Conservation (phyloP, 257 asterid species). For the Forsythia suspensa region DNA sequence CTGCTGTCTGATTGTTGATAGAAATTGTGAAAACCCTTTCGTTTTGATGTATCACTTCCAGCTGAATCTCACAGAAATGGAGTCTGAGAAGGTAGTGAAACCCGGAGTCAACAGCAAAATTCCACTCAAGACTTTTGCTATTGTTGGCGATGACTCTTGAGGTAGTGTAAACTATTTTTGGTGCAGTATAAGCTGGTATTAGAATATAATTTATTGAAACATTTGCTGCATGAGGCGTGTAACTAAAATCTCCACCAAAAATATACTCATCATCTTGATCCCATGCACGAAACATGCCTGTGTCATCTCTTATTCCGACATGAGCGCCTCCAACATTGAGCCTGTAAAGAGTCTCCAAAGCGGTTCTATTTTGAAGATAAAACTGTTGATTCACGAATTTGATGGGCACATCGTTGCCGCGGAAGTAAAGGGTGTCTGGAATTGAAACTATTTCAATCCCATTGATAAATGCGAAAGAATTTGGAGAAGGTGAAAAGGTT, state of each 20-base stretch:
- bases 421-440: slow-evolving; percentile 41
- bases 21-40: slow-evolving; percentile 30
- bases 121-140: slow-evolving; percentile 37
- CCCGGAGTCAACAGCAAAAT: slow-evolving; percentile 49
- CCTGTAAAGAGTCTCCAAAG: slow-evolving; percentile 49
- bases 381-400: not conserved
- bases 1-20: slow-evolving; percentile 28
- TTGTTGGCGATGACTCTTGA: slow-evolving; percentile 18
- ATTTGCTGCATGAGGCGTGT: not conserved
- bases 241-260: not conserved
- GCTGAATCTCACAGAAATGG: slow-evolving; percentile 52
- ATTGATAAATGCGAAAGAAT: slow-evolving; percentile 53
- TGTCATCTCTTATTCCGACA: slow-evolving; percentile 18
- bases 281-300: slow-evolving; percentile 71
- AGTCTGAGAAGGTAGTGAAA: slow-evolving; percentile 45
- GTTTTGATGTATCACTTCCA: not conserved
- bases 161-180: slow-evolving; percentile 37
- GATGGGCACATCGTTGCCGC: slow-evolving; percentile 10
- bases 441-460: slow-evolving; percentile 65
- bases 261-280: slow-evolving; percentile 9
- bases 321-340: slow-evolving; percentile 41
- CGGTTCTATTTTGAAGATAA: slow-evolving; percentile 22
- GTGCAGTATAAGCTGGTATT: slow-evolving; percentile 50
- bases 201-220: slow-evolving; percentile 26
- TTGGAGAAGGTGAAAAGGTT: slow-evolving; percentile 38